Percentiles rank a stretch among this genome's conserved stretches.
Conservation (phyloP, 305 asterid species). For the Fraxinus baroniana region DNA sequence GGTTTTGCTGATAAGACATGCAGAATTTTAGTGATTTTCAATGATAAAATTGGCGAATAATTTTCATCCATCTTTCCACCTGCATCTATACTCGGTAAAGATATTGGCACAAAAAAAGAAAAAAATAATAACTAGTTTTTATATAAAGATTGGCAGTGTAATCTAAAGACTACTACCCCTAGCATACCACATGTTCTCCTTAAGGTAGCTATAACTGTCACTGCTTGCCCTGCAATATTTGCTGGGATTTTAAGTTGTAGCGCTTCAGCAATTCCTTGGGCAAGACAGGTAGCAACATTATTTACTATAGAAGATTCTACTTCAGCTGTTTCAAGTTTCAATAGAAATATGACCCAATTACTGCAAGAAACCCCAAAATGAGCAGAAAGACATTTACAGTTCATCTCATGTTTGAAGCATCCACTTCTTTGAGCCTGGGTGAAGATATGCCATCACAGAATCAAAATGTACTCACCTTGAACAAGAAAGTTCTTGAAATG, state of each 20-base stretch:
- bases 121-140: background rate
- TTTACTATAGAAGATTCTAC: background rate
- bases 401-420: background rate
- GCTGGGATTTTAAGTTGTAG: background rate
- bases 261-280: background rate
- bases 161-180: background rate
- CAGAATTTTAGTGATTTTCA: background rate
- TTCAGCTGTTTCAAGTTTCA: background rate
- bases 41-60: background rate
- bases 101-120: background rate
- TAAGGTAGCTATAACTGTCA: background rate
- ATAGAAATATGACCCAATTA: background rate
- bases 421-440: background rate
- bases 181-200: background rate
- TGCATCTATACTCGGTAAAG: background rate
- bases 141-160: background rate
- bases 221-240: background rate
- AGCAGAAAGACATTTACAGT: background rate
- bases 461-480: background rate
- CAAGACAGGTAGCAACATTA: background rate
- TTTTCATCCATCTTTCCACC: background rate
- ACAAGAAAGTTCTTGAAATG: background rate
- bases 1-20: background rate
- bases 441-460: background rate
- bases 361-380: background rate